Base-by-base conservation (phyloP, 345 rosid genomes). In the Salix suchowensis region DNA sequence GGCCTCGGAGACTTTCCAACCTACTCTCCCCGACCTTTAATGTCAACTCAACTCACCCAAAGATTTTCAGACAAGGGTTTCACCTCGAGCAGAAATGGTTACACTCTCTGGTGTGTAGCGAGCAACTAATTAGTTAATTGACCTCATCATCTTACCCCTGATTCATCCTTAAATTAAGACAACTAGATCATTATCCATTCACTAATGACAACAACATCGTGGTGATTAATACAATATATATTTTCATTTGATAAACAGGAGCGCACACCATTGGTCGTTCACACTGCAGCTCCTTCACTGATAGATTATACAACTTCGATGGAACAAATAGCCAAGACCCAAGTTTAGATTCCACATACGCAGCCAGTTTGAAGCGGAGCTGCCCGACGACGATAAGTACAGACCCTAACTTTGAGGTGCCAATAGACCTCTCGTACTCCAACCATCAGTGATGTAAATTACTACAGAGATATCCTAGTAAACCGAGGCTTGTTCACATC, bases 1-100 rank as follows among this genome's bases (percentile, higher is more conserved):
- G 2, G 83, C 88, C 32, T 84, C 88, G 0, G 90, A 88, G 19
- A 60, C 79, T 15, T 26, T 28, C 76, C 30, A 60, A 76, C 76
- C 32, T 80, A 23, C 77, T 77, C 55, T 8, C 70, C 23, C 83
- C 76, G 5, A 30, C 70, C 3, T 60, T 46, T 7, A 71, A 39
- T 39, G 73, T 76, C 46, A 39, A 44, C n/a, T 28, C 76, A 80
- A 23, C 73, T 76, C 62, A 75, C 76, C 23, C 73, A 42, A n/a
- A 52, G 5, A 19, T 75, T 80, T 65, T 68, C 76, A 8, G 55
- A 64, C 13, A 75, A 75, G 73, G 79, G 79, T n/a, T 52, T 80
- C 42, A 52, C 76, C 76, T 6, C 79, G 71, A 67, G 68, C 42
- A 26, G 76, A 75, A 65, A 75, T 80, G 79, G 83, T 75, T 32